These are phyloP conservation scores for Vitis rupestris DNA, from an alignment of 164 flowering plant species.

Conservation along the genomic window DNA sequence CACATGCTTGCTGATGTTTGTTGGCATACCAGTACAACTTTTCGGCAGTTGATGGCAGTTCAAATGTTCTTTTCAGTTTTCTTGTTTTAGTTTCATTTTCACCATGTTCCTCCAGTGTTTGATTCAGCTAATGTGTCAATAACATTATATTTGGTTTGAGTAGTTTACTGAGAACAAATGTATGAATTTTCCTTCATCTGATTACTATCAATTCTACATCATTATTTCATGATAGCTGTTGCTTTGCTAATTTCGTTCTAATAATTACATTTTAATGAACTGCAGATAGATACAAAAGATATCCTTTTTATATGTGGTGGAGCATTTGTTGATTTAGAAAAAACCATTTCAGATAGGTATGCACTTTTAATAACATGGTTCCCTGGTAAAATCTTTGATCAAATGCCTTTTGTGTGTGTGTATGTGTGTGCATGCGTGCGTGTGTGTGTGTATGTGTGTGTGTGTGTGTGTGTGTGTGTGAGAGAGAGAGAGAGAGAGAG, in stretches of 20 bases:
- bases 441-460: no score
- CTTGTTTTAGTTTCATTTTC: background rate
- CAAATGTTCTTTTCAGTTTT: background rate
- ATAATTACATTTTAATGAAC: background rate
- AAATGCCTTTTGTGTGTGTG: no score
- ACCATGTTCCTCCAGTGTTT: background rate
- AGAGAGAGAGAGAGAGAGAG: no score
- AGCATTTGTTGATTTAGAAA: constrained; percentile 93
- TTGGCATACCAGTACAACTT: background rate
- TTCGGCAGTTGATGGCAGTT: background rate
- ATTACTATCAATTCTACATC: background rate
- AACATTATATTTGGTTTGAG: background rate
- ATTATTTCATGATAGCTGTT: background rate
- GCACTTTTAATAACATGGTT: background rate
- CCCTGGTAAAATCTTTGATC: background rate
- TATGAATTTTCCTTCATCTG: background rate
- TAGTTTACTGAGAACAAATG: background rate
- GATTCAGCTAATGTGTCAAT: background rate
- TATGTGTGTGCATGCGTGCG: no score
- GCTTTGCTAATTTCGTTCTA: background rate
- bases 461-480: no score
- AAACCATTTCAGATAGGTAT: constrained; percentile 96
- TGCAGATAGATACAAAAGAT: constrained; percentile 95
- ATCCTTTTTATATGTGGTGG: constrained; percentile 99
- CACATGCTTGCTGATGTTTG: background rate